Conservation (phyloP, 2,329 filamentous ascomycete genomes). For the Cladosporium sp. region DNA sequence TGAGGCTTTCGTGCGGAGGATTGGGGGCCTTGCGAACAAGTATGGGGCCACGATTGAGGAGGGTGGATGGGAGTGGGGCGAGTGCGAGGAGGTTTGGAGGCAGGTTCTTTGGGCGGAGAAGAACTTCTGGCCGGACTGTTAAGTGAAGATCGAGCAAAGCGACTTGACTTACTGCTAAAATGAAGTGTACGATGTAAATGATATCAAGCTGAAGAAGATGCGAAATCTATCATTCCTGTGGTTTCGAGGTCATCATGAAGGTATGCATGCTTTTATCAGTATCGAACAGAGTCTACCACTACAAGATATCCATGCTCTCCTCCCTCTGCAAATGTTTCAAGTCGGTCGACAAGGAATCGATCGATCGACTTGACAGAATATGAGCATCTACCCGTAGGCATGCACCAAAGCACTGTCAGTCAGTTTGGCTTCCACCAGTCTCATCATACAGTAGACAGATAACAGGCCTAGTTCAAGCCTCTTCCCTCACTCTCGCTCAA, state of each 20-base stretch:
- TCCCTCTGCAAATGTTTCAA: neutral
- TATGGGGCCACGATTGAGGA: conserved; percentile 44
- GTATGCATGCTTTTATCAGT: neutral
- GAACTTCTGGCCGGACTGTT: conserved; percentile 50
- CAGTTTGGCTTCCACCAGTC: neutral
- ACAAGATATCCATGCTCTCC: neutral
- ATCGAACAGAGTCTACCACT: neutral
- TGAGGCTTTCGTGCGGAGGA: conserved; percentile 50
- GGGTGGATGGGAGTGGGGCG: conserved; percentile 50
- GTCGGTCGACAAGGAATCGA: neutral
- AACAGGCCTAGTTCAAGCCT: conserved; percentile 55
- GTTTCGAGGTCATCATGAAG: neutral
- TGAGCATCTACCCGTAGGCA: neutral
- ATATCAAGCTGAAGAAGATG: neutral
- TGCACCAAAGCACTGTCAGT: neutral
- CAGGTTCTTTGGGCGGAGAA: conserved; percentile 53
- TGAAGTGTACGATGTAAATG: neutral
- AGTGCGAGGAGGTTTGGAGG: conserved; percentile 51
- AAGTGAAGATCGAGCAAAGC: neutral
- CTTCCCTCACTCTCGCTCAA: conserved; percentile 93
- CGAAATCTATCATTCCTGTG: neutral
- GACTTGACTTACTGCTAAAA: neutral
- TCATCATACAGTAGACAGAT: neutral
- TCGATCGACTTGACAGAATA: neutral
- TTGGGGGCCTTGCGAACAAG: conserved; percentile 50